A percentile compares a stretch with the other conserved stretches of the same genome.
Evolutionary conservation across 208 protist genomes (phyloP).

Genomic region (Endotrypanum monterogeii): DNA sequence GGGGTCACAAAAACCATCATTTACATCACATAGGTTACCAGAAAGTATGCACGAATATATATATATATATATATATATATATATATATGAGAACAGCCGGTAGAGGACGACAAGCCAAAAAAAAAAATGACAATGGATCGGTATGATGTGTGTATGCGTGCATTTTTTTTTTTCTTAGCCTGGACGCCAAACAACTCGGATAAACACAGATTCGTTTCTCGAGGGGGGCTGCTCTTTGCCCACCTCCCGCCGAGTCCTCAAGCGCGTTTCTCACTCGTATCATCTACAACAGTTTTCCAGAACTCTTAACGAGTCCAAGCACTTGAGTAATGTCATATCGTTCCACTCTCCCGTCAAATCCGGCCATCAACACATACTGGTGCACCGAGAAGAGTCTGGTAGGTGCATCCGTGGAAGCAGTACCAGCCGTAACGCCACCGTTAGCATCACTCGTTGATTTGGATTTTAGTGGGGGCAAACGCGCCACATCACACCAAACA

Average conservation of each 20-base stretch:
- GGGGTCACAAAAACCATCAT: no score
- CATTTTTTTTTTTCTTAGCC: background rate
- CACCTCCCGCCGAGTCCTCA: background rate
- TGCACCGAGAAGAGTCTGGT: conserved; percentile 2
- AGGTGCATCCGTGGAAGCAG: background rate
- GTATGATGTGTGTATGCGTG: background rate
- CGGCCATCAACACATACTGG: conserved; percentile 38
- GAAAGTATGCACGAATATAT: no score
- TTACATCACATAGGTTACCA: background rate
- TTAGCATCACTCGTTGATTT: background rate
- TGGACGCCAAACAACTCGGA: background rate
- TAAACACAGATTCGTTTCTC: background rate
- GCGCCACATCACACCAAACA: conserved; percentile 12
- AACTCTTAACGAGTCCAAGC: conserved; percentile 20
- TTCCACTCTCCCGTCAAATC: conserved; percentile 46
- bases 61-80: no score
- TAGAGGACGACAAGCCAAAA: background rate
- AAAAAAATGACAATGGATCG: background rate
- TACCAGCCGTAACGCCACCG: background rate
- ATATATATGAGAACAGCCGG: background rate
- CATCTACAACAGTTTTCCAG: conserved; percentile 4
- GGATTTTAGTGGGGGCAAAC: background rate
- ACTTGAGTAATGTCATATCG: conserved; percentile 36
- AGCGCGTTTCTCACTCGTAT: background rate
- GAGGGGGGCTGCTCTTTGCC: background rate